Conservation (phyloP, 306 rosid species). For the Inga leiocalycina region DNA sequence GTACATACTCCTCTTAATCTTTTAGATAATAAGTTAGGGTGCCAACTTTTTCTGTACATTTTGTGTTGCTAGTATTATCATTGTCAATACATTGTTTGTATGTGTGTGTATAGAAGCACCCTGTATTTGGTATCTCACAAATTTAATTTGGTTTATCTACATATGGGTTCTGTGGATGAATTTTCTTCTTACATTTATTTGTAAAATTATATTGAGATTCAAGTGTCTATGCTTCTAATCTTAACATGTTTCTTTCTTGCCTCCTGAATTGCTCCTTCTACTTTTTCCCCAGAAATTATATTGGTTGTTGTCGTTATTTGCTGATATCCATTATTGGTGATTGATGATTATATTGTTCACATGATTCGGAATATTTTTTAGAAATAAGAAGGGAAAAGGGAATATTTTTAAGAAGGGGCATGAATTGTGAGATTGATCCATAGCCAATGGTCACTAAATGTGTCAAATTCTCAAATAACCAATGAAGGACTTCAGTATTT, state of each 20-base stretch:
- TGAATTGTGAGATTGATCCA: no score
- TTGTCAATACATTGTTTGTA: background rate
- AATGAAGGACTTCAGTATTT: slow-evolving; percentile 67
- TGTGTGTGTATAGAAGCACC: background rate
- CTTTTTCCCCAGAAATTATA: no score
- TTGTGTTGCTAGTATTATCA: background rate
- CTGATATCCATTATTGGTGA: no score
- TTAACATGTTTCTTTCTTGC: background rate
- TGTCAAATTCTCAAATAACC: slow-evolving; percentile 80
- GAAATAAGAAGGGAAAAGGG: no score
- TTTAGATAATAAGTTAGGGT: background rate
- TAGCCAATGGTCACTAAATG: slow-evolving; percentile 53
- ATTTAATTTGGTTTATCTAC: slow-evolving; percentile 15
- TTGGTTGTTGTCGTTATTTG: no score
- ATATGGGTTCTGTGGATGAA: background rate
- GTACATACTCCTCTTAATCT: background rate
- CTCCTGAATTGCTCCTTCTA: no score
- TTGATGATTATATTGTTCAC: no score
- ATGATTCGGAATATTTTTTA: no score
- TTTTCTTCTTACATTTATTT: slow-evolving; percentile 12
- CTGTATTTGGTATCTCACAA: background rate
- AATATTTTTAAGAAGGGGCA: no score
- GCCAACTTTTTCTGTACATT: background rate
- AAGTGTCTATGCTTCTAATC: slow-evolving; percentile 20
- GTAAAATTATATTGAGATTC: background rate